These are phyloP conservation scores for Amauroascus niger DNA, from an alignment of 2,329 filamentous ascomycete species.

Conservation along the genomic window DNA sequence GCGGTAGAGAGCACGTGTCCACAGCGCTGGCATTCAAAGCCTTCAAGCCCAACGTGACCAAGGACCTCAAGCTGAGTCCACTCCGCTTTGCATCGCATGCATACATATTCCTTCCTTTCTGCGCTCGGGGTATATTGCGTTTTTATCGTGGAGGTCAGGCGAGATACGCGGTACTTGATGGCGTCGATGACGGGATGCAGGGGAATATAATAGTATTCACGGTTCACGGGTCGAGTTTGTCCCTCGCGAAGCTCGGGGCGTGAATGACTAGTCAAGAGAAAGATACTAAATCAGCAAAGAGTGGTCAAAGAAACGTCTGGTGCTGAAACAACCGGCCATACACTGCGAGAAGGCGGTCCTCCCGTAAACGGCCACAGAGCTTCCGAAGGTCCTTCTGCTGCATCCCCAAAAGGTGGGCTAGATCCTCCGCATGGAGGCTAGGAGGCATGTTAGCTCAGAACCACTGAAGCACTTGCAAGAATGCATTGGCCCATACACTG, in stretches of 20 bases:
- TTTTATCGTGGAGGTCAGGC: conserved; percentile 80
- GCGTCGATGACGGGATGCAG: conserved; percentile 90
- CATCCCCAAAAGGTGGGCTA: conserved; percentile 77
- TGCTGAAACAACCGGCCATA: conserved; percentile 40
- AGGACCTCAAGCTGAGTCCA: conserved; percentile 87
- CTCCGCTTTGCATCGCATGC: conserved; percentile 67
- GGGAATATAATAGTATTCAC: conserved; percentile 96
- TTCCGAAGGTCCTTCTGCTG: conserved; percentile 89
- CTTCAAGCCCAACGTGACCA: conserved; percentile 55
- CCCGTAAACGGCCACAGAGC: conserved; percentile 71
- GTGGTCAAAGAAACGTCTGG: not conserved
- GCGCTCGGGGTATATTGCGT: conserved; percentile 66
- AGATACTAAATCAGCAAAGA: conserved; percentile 16
- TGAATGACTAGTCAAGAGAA: conserved; percentile 47
- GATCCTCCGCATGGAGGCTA: conserved; percentile 73
- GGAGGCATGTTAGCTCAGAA: conserved; percentile 13
- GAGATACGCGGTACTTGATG: conserved; percentile 88
- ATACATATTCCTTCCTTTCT: conserved; percentile 89
- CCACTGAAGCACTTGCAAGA: conserved; percentile 10
- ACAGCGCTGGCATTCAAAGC: conserved; percentile 80
- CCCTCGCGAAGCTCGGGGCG: conserved; percentile 71
- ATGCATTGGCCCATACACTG: conserved; percentile 45
- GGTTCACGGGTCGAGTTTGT: conserved; percentile 68
- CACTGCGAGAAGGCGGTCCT: conserved; percentile 77
- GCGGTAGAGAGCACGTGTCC: conserved; percentile 39